A percentile compares a stretch with the other conserved stretches of the same genome.
Conservation (phyloP, 768 basidiomycete genomes). For the Auricularia sp. region DNA sequence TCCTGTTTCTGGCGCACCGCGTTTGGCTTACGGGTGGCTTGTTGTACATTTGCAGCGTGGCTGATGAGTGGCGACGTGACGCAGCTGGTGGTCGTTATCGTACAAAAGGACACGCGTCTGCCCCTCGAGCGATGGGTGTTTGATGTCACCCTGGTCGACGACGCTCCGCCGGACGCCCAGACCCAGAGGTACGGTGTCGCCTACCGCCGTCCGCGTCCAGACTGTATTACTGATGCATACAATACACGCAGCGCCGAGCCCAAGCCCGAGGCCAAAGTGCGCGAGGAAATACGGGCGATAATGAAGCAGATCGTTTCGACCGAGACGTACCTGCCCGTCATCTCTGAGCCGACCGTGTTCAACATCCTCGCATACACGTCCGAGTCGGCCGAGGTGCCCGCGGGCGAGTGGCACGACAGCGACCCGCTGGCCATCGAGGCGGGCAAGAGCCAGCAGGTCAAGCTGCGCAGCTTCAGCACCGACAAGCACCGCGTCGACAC, state of each 20-base stretch:
- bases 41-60: constrained; percentile 92
- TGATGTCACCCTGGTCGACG: constrained; percentile 71
- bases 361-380: constrained; percentile 95
- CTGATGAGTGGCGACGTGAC: constrained; percentile 85
- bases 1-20: not conserved
- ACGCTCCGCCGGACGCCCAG: constrained; percentile 36
- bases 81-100: constrained; percentile 89
- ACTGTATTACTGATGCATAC: not conserved
- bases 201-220: not conserved
- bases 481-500: constrained; percentile 97
- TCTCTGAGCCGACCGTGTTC: constrained; percentile 93
- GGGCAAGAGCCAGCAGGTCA: constrained; percentile 86
- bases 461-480: constrained; percentile 92
- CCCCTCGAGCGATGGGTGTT: constrained; percentile 98
- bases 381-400: constrained; percentile 84
- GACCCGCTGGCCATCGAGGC: constrained; percentile 88
- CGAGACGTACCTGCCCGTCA: constrained; percentile 91
- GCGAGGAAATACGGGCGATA: constrained; percentile 94
- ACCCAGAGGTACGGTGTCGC: constrained; percentile 1
- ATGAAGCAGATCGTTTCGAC: constrained; percentile 97
- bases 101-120: constrained; percentile 84
- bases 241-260: constrained; percentile 22
- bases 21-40: not conserved
- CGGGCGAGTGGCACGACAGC: constrained; percentile 91
- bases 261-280: constrained; percentile 81